Evolutionary conservation across 2,329 filamentous ascomycete species (phyloP), one percentile per base, ranked within the genome.

Genomic region (Trichoderma harzianum): DNA sequence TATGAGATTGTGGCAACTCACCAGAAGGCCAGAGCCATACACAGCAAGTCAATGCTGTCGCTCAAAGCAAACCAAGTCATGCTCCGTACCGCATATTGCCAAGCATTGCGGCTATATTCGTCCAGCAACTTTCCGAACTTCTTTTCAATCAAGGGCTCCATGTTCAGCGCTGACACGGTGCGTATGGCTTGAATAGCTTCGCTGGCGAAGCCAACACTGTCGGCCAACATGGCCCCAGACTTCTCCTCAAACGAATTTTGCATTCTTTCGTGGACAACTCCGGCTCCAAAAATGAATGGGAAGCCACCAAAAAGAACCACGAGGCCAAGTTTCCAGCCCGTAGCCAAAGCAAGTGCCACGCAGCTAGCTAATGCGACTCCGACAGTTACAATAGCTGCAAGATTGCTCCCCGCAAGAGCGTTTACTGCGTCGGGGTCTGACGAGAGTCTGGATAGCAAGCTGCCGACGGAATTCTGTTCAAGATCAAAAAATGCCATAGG

Each of bases 1-100:
- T 14, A 39, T 21, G 32, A 61, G 16, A 18, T 72, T 72, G 11
- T 76, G 57, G 10, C 75, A 75, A 21, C 76, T 58, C 76, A 74
- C 65, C 72, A 74, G 32, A 72, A 72, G 3, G 73, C 71, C 14
- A 73, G 55, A 10, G 71, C 73, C 63, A 66, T 66, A 6, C 34
- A 39, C 18, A 66, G 28, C 12, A 66, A n/a, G 16, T 66, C 63
- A 55, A 66, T 66, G 14, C 34, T 34, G 2, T 66, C 63, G 28
- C 63, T 66, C 43, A 66, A n/a, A 53, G 63, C 63, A 53, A 66
- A 66, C 63, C 63, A 66, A n/a, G 51, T 34, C 63, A 66, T 66
- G 16, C 34, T 43, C 24, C 51, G 36, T n/a, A 66, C 24, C 7
- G 43, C 63, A 66, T 66, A 66, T 18, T 24, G 24, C 43, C 63